These are phyloP conservation scores for Penicillium sp. DNA, from an alignment of 2,329 filamentous ascomycete genomes.

Conservation along the genomic window DNA sequence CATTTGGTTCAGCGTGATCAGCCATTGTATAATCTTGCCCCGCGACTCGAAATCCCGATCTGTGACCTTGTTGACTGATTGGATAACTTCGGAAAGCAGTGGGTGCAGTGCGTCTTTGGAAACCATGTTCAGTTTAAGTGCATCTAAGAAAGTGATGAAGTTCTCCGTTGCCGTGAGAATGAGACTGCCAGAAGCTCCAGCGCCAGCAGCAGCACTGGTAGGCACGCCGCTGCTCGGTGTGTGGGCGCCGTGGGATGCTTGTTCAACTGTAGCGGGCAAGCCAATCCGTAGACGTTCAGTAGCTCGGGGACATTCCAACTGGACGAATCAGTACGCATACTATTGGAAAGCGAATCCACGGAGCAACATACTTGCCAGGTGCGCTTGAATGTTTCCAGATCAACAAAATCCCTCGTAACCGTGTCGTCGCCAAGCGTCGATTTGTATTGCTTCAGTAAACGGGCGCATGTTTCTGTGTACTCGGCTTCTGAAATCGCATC, in stretches of 20 bases:
- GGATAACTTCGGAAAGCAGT: conserved; percentile 89
- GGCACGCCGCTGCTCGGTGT: conserved; percentile 34
- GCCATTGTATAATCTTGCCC: conserved; percentile 97
- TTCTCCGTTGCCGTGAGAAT: conserved; percentile 93
- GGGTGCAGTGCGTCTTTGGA: conserved; percentile 97
- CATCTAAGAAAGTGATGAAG: conserved; percentile 97
- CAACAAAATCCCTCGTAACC: conserved; percentile 82
- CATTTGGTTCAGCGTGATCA: conserved; percentile 97
- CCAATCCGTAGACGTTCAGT: conserved; percentile 90
- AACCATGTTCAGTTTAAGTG: conserved; percentile 82
- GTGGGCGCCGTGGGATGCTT: conserved; percentile 51
- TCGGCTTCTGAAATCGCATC: conserved; percentile 88
- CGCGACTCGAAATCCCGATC: conserved; percentile 92
- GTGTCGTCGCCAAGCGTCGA: conserved; percentile 86
- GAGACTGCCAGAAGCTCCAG: conserved; percentile 55
- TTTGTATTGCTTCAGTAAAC: conserved; percentile 93
- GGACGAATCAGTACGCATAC: conserved; percentile 14
- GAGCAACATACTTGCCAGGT: conserved; percentile 74
- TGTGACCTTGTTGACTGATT: conserved; percentile 95
- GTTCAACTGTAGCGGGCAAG: conserved; percentile 77
- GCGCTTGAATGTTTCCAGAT: conserved; percentile 84
- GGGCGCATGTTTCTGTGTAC: conserved; percentile 94
- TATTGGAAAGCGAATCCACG: neutral
- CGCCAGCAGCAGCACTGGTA: conserved; percentile 21
- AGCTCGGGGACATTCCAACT: conserved; percentile 92